Base-by-base conservation (phyloP, 768 basidiomycete genomes). In the Leccinum disarticulatum region DNA sequence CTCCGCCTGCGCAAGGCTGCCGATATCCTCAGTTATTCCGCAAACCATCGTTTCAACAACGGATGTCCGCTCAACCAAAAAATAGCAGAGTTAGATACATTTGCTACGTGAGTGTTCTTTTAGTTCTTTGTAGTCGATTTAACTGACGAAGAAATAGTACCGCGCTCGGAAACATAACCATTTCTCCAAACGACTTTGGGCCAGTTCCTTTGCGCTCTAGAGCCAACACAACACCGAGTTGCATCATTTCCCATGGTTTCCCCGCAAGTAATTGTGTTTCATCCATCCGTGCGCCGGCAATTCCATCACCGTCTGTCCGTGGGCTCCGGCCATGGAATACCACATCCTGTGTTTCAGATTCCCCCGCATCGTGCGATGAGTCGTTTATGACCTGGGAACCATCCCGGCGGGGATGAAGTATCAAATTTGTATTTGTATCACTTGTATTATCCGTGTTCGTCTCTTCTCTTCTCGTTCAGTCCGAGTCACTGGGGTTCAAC, bases 381-480 rank as follows among this genome's bases (percentile, higher is more conserved):
- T 76, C 81, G 0, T 84, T 86, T 65, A 85, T 85, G 83, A 80
- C 80, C 62, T 87, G 85, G 84, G 79, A 84, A 66, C 81, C 82
- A 52, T 73, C 77, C 33, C 75, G 78, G 35, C 73, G 73, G 52
- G 55, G 67, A 35, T 78, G 64, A 64, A 35, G 31, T 53, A 38
- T 57, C n/a, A 15, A 31, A 33, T 5, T 1, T 55, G 46, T 58
- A 53, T 41, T n/a, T 25, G 25, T 25, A 25, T 25, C 1, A 25
- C 3, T 47, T 27, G 36, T 53, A 33, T 41, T 35, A 55, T 33
- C 25, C 28, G 36, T 51, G 5, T 48, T 36, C 8, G 38, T 22
- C 46, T 51, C 38, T 54, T 5, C 9, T 17, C 41, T 6, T 22
- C 8, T 28, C 49, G 27, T 14, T 1, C 49, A 22, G 22, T 22